Conservation (phyloP, 2,329 filamentous ascomycete species). For the Arthrobotrys sphaeroides region DNA sequence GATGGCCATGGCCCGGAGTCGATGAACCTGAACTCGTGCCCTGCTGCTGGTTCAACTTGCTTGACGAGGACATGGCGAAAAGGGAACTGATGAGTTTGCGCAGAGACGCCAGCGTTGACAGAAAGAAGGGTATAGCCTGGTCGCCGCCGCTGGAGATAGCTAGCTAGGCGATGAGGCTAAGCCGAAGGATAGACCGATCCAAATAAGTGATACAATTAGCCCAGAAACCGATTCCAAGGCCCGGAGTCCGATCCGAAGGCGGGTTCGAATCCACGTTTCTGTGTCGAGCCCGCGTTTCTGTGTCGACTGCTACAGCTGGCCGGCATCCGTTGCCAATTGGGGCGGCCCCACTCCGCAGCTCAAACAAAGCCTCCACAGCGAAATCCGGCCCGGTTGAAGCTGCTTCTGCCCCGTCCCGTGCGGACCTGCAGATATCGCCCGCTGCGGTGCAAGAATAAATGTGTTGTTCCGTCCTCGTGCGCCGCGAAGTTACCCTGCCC, state of each 20-base stretch:
- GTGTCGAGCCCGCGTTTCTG: too few species aligned
- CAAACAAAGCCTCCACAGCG: not conserved
- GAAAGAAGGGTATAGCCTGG: constrained; percentile 12
- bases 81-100: constrained; percentile 38
- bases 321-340: not conserved
- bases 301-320: too few species aligned
- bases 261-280: too few species aligned
- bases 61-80: constrained; percentile 42
- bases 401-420: not conserved
- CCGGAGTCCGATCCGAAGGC: too few species aligned
- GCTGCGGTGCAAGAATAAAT: constrained; percentile 35
- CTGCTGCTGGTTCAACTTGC: constrained; percentile 15
- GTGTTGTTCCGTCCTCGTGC: constrained; percentile 38
- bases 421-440: constrained; percentile 12
- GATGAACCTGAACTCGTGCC: constrained; percentile 9
- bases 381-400: constrained; percentile 1
- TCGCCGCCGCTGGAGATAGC: constrained; percentile 9
- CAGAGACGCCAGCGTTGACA: constrained; percentile 42
- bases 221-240: too few species aligned
- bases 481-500: not conserved
- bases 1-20: constrained; percentile 14
- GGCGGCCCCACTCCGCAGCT: not conserved
- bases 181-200: not conserved
- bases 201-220: too few species aligned
- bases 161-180: not conserved